Base-by-base conservation (phyloP, 1,284 basidiomycete species). In the Porogramme epimiltina region DNA sequence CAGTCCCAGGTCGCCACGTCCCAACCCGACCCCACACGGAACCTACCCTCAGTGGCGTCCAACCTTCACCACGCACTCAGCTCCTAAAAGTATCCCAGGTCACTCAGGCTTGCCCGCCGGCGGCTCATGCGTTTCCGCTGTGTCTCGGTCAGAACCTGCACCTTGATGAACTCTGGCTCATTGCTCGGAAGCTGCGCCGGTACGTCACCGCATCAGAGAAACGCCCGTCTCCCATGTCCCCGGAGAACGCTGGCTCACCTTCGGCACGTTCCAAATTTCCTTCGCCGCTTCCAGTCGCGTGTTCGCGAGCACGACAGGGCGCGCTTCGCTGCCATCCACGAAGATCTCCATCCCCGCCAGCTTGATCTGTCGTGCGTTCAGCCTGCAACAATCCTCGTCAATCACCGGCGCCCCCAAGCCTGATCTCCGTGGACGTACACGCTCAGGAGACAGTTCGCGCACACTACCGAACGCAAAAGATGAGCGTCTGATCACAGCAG, bases 291-390 rank as follows among this genome's bases (percentile, higher is more conserved):
- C 26, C 13, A 38, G 44, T 11, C 34, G 28, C 10, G 49, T 43
- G 18, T 42, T 31, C 1, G 44, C 43, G 28, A 51, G 43, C 26
- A 40, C 33, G 23, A 45, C 26, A 10, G 43, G 39, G 15, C 38
- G 20, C 11, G 43, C 37, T n/a, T n/a, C n/a, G 20, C 22, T 23
- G 3, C 16, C 31, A 5, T 28, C 44, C 22, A 45, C 26, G 38
- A 51, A 41, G 38, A 44, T 39, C 24, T 51, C 49, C 31, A 51
- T 51, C 5, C 49, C 49, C 18, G 31, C 38, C 28, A 51, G 37
- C 19, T 45, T 45, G 11, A 45, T 36, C 34, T 51, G 24, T 15
- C 49, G 49, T 16, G 43, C 44, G 11, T 51, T 51, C 3, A 51
- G 49, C 16, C 49, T 51, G 38, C 18, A 20, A 33, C 16, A 16